A percentile compares a stretch with the other conserved stretches of the same genome.
phyloP scores from a whole-genome alignment of 345 rosid species.

The Anastatica hierochuntica region DNA sequence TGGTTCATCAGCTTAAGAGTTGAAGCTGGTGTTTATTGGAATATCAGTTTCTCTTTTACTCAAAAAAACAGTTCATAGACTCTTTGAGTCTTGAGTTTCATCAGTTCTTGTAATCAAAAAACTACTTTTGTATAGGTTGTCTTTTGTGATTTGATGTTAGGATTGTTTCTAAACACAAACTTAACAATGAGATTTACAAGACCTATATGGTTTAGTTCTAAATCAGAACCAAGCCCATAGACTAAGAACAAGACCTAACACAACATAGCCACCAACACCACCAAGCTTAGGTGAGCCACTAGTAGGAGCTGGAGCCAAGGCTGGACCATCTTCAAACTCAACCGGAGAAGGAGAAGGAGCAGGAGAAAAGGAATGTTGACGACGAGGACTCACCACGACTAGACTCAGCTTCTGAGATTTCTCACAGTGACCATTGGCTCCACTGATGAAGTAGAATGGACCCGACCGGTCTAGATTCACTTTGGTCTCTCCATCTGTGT shows the following conservation, averaged over 20 bases:
- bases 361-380: conserved; percentile 36
- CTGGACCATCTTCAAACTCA: conserved; percentile 40
- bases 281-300: conserved; percentile 12
- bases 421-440: conserved; percentile 57
- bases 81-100: not conserved
- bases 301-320: conserved; percentile 38
- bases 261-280: not conserved
- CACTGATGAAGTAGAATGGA: conserved; percentile 72
- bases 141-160: too few relatives aligned
- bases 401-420: conserved; percentile 69
- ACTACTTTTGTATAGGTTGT: too few relatives aligned
- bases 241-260: conserved; percentile 23
- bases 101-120: too few relatives aligned
- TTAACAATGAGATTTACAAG: too few relatives aligned
- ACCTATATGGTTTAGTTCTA: too few relatives aligned
- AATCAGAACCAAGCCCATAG: conserved; percentile 22
- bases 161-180: not conserved
- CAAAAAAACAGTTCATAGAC: conserved; percentile 13
- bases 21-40: conserved; percentile 7
- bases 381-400: conserved; percentile 42
- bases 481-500: conserved; percentile 62
- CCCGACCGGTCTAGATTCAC: conserved; percentile 54
- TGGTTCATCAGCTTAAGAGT: conserved; percentile 4
- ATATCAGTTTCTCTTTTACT: conserved; percentile 7
- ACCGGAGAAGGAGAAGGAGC: conserved; percentile 81